These are phyloP conservation scores for Cercospora berteroae DNA, from an alignment of 2,329 filamentous ascomycete genomes.

Conservation along the genomic window DNA sequence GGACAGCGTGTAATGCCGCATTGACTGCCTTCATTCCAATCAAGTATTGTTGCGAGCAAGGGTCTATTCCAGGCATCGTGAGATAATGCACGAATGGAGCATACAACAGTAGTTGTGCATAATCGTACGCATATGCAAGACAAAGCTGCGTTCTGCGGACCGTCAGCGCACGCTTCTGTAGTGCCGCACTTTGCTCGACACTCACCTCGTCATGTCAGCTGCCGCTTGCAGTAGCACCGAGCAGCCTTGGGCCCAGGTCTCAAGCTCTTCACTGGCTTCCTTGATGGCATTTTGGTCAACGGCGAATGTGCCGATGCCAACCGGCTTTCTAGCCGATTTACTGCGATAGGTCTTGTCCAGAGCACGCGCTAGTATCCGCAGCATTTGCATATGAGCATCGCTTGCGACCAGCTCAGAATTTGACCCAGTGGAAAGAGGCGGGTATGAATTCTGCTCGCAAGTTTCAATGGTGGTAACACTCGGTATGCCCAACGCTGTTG, in stretches of 20 bases:
- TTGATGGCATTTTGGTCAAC: constrained; percentile 9
- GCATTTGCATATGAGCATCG: constrained; percentile 19
- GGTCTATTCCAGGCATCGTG: neutral
- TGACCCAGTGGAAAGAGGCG: constrained; percentile 6
- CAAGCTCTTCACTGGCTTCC: constrained; percentile 14
- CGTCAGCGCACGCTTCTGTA: constrained; percentile 1
- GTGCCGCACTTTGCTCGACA: neutral
- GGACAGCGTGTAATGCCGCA: constrained; percentile 20
- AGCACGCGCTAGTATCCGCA: constrained; percentile 13
- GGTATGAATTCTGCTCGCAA: constrained; percentile 11
- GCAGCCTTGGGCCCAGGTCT: constrained; percentile 17
- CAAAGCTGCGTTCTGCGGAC: constrained; percentile 19
- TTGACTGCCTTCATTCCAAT: constrained; percentile 16
- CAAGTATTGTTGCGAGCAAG: neutral
- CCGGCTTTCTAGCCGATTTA: neutral
- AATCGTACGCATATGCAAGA: constrained; percentile 19
- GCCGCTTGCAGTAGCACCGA: constrained; percentile 12
- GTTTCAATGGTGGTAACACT: neutral
- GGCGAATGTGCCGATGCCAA: constrained; percentile 4
- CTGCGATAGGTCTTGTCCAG: constrained; percentile 10
- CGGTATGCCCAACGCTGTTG: constrained; percentile 19
- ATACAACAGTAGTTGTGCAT: constrained; percentile 22
- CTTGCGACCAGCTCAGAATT: constrained; percentile 16
- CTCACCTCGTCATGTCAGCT: constrained; percentile 22
- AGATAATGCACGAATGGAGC: constrained; percentile 24